A percentile compares a stretch with the other conserved stretches of the same genome.
Evolutionary conservation across 495 filamentous ascomycete species (phyloP).

Genomic region (Aspergillus taichungensis): DNA sequence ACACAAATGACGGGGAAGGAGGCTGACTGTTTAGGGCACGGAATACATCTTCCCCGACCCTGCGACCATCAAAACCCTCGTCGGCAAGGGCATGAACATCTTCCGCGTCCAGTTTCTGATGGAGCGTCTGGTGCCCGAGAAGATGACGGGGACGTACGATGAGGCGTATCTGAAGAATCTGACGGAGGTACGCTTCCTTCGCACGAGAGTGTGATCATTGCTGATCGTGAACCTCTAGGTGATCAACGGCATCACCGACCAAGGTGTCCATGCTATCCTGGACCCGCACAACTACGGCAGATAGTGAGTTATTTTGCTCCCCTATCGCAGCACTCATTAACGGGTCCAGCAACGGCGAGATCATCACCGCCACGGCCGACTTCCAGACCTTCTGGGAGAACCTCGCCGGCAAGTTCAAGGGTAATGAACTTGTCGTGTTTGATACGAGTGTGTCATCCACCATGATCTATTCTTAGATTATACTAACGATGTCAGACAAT

Average conservation of each 20-base stretch:
- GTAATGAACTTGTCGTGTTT: conserved; percentile 57
- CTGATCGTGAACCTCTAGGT: conserved; percentile 26
- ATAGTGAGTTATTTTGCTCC: conserved; percentile 21
- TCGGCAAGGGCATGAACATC: conserved; percentile 56
- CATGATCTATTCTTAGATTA: too few species aligned
- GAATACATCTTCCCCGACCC: conserved; percentile 55
- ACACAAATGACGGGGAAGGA: too few species aligned
- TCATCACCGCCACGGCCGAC: conserved; percentile 52
- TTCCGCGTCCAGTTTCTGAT: conserved; percentile 65
- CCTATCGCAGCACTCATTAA: not conserved
- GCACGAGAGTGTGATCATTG: too few species aligned
- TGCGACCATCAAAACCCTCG: conserved; percentile 47
- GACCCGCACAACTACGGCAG: conserved; percentile 67
- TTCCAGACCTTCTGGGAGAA: conserved; percentile 58
- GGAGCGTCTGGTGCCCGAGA: conserved; percentile 54
- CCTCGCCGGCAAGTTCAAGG: conserved; percentile 49
- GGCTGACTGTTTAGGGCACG: conserved; percentile 28
- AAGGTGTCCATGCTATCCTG: conserved; percentile 55
- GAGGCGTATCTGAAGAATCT: conserved; percentile 34
- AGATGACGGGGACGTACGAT: conserved; percentile 35
- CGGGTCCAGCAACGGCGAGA: conserved; percentile 43
- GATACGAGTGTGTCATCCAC: conserved; percentile 27
- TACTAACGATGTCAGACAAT: too few species aligned
- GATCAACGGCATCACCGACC: conserved; percentile 51
- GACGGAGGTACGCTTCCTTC: conserved; percentile 26